Evolutionary conservation across 2,329 filamentous ascomycete genomes (phyloP).

Genomic region (Pleomassaria siparia): DNA sequence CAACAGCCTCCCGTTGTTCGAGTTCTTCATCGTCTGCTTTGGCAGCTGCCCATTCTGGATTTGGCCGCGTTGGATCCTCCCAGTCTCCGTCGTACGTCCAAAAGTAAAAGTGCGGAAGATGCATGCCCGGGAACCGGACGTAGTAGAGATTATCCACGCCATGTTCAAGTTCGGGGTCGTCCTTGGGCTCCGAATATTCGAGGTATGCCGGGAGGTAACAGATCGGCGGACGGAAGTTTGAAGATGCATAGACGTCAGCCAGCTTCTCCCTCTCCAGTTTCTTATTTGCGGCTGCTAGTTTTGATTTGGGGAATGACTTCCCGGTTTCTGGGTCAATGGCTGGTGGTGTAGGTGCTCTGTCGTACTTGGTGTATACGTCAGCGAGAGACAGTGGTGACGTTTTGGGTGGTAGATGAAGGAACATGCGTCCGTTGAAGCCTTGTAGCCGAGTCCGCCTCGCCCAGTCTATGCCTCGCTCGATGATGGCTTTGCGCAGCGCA

Average conservation of each 20-base stretch:
- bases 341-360: constrained; percentile 5
- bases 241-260: constrained; percentile 24
- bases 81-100: constrained; percentile 25
- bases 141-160: constrained; percentile 27
- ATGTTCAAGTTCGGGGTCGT: background rate
- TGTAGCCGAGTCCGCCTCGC: constrained; percentile 28
- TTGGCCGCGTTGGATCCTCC: constrained; percentile 22
- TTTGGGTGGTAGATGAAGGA: constrained; percentile 21
- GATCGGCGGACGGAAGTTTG: constrained; percentile 23
- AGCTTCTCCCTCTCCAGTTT: constrained; percentile 15
- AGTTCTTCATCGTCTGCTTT: constrained; percentile 5
- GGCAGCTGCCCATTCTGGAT: constrained; percentile 16
- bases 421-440: constrained; percentile 30
- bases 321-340: background rate
- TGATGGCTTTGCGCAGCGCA: constrained; percentile 19
- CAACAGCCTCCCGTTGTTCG: background rate
- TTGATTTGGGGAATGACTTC: constrained; percentile 3
- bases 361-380: constrained; percentile 22
- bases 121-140: constrained; percentile 27
- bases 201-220: constrained; percentile 31
- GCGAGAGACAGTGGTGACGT: constrained; percentile 10
- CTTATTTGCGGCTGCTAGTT: constrained; percentile 8
- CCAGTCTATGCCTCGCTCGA: constrained; percentile 31
- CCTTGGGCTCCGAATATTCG: constrained; percentile 11
- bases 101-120: constrained; percentile 38